Conservation (phyloP, 2,329 filamentous ascomycete species). For the Sarocladiaceae sp. region DNA sequence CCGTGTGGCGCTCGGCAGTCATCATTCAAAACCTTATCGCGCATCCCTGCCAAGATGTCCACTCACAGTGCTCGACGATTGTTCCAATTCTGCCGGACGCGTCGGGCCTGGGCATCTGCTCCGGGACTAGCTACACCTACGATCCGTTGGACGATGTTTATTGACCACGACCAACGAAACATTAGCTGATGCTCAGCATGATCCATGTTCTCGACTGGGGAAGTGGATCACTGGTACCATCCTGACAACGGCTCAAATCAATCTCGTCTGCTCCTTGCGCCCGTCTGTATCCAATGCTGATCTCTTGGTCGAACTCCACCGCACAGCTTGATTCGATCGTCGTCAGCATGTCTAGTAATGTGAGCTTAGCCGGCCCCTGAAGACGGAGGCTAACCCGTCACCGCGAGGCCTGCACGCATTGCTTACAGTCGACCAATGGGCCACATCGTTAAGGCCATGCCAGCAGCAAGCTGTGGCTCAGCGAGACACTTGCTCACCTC, state of each 20-base stretch:
- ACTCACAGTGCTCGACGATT: neutral
- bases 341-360: neutral
- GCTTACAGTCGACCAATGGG: neutral
- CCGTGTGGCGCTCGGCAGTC: neutral
- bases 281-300: neutral
- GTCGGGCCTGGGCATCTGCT: neutral
- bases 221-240: neutral
- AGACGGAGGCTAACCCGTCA: neutral
- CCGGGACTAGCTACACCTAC: neutral
- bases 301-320: neutral
- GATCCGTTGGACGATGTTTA: too few relatives aligned
- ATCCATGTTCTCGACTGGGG: neutral
- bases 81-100: neutral
- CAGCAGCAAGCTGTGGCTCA: neutral
- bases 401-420: too few relatives aligned
- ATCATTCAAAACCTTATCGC: neutral
- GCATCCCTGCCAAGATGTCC: neutral
- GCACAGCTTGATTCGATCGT: neutral
- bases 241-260: neutral
- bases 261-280: neutral
- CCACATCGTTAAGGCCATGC: neutral
- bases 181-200: too few relatives aligned
- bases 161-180: too few relatives aligned
- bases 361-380: neutral
- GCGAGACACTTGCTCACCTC: neutral